phyloP scores from a whole-genome alignment of 2,329 filamentous ascomycete genomes.

The Aspergillus latus region DNA sequence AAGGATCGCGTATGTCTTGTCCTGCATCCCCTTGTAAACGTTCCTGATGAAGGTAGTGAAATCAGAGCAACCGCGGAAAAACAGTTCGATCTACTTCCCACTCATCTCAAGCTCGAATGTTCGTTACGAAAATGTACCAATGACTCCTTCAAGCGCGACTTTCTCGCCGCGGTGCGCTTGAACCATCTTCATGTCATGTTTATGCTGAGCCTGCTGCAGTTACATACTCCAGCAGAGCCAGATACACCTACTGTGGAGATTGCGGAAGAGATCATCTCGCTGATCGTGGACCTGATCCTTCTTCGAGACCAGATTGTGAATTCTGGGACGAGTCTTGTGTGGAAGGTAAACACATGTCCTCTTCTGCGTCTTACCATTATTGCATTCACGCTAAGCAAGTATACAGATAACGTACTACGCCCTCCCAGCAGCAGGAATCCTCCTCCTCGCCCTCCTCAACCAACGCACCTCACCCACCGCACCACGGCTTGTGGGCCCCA shows the following conservation, averaged over 20 bases:
- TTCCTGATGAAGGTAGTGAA: neutral
- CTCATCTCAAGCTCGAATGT: neutral
- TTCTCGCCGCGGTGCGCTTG: constrained; percentile 26
- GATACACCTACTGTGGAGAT: constrained; percentile 14
- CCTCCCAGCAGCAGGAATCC: constrained; percentile 31
- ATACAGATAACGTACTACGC: constrained; percentile 29
- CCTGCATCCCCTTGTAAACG: too few species aligned
- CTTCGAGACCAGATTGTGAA: constrained; percentile 30
- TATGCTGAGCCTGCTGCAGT: constrained; percentile 22
- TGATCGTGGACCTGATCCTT: constrained; percentile 29
- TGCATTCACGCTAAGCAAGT: neutral
- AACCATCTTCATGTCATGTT: constrained; percentile 32
- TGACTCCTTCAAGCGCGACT: constrained; percentile 23
- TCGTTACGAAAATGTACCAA: too few species aligned
- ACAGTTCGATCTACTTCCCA: neutral
- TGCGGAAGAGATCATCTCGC: constrained; percentile 29
- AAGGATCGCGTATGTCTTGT: too few species aligned
- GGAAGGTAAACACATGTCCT: constrained; percentile 25
- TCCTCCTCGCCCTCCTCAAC: constrained; percentile 30
- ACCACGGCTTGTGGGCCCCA: neutral
- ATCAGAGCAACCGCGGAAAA: neutral
- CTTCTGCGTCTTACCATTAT: neutral
- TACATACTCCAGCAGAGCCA: neutral
- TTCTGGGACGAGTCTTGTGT: constrained; percentile 29
- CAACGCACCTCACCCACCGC: constrained; percentile 16